Evolutionary conservation across 2,329 filamentous ascomycete species (phyloP).

Genomic region (Colletotrichum zoysiae): DNA sequence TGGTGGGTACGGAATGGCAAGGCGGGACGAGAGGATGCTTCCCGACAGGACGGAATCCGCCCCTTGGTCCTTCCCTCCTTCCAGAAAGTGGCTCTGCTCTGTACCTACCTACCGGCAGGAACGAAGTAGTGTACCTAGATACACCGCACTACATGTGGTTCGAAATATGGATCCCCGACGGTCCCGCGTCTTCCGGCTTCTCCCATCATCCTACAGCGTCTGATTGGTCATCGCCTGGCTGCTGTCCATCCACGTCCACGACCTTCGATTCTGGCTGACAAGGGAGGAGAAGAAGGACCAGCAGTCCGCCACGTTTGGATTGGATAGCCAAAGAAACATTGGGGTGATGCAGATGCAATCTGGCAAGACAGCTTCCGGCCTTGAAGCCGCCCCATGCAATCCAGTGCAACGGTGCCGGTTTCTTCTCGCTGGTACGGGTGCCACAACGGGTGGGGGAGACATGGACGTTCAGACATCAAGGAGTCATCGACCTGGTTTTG

Average conservation of each 20-base stretch:
- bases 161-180: not conserved
- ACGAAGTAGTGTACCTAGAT: no score
- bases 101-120: no score
- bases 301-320: not conserved
- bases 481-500: constrained; percentile 40
- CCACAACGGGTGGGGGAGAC: not conserved
- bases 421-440: constrained; percentile 36
- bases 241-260: constrained; percentile 31
- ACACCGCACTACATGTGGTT: not conserved
- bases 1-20: constrained; percentile 4
- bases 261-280: constrained; percentile 32
- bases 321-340: constrained; percentile 11
- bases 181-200: constrained; percentile 39
- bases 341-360: constrained; percentile 1
- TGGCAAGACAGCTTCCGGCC: constrained; percentile 1
- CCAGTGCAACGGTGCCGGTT: constrained; percentile 39
- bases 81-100: constrained; percentile 8
- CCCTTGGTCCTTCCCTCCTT: constrained; percentile 10
- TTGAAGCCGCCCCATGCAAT: constrained; percentile 28
- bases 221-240: constrained; percentile 22
- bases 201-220: constrained; percentile 7
- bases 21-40: constrained; percentile 31
- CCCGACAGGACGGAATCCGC: constrained; percentile 37
- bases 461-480: constrained; percentile 18
- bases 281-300: constrained; percentile 8